Base-by-base conservation (phyloP, 2,329 filamentous ascomycete genomes). In the Scytalidium sp. region DNA sequence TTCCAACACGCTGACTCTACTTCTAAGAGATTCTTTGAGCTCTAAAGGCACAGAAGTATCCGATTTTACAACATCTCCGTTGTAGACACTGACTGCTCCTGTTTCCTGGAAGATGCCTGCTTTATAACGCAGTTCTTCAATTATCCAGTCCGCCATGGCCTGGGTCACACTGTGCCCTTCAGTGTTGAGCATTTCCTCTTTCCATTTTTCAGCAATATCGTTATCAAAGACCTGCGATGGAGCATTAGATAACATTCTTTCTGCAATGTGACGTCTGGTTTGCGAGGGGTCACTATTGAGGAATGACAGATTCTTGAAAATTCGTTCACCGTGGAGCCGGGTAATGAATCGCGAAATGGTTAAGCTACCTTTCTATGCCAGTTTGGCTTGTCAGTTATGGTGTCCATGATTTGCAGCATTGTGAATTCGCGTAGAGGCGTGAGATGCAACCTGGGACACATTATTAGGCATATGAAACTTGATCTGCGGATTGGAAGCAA, bases 31-130 rank as follows among this genome's bases (percentile, higher is more conserved):
- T 1, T 73, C 15, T 3, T 67, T 61, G 3, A 80, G 55, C 1
- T 66, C 58, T 0, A 61, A 46, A 0, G 70, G 53, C 2, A 83
- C 63, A 2, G 71, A 60, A 1, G 54, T 63, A 60, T 84, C 80
- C 0, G 79, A 78, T 58, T 84, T 84, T 53, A 72, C 73, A 3
- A 81, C 66, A 25, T 70, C 68, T 22, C 54, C 52, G 22, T 57
- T 21, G 22, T 47, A 15, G 51, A 58, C 10, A 50, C 41, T 20
- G 36, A 53, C 22, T 8, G 43, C 43, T 13, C 56, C 47, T 2
- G 55, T 58, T 19, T 56, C 27, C 10, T 56, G 45, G 45, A 52
- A 62, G 17, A 36, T 27, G 13, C 44, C 41, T 2, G 59, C 55
- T 45, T 62, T 62, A 29, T 46, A 51, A 9, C 52, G 54, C 9